Percentiles rank a stretch among this genome's conserved stretches.
These are phyloP conservation scores for Lithospermum erythrorhizon DNA, from an alignment of 257 asterid species.

Conservation along the genomic window DNA sequence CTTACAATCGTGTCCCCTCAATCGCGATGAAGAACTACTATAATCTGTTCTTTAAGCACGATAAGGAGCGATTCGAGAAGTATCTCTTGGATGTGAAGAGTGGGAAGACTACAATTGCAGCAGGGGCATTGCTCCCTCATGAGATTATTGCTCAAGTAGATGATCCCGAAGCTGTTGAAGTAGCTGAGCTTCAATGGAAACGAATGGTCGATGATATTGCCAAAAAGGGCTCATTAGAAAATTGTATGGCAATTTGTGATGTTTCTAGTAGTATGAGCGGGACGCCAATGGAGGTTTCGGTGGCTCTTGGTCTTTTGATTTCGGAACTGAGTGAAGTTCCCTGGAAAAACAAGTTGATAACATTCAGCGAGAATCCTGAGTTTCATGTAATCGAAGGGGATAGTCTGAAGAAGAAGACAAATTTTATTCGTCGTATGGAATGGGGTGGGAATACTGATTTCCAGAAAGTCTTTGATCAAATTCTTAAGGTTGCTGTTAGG, in stretches of 20 bases:
- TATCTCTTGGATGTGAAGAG: conserved; percentile 41
- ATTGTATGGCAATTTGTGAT: conserved; percentile 47
- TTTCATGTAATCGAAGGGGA: conserved; percentile 28
- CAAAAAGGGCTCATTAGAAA: conserved; percentile 32
- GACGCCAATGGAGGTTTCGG: conserved; percentile 44
- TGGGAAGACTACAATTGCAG: conserved; percentile 40
- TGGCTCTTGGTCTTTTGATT: conserved; percentile 41
- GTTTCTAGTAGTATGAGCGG: conserved; percentile 44
- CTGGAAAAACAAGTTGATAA: conserved; percentile 50
- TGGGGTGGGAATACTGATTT: conserved; percentile 36
- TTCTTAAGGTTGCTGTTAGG: conserved; percentile 29
- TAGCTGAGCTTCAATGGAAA: conserved; percentile 52
- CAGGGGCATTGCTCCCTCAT: conserved; percentile 56
- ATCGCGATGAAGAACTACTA: conserved; percentile 48
- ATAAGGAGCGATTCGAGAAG: conserved; percentile 27
- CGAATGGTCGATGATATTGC: conserved; percentile 42
- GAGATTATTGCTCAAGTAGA: conserved; percentile 28
- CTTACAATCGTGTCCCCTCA: conserved; percentile 40
- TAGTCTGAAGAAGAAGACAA: conserved; percentile 23
- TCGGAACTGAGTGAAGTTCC: conserved; percentile 50
- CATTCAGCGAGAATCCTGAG: conserved; percentile 32
- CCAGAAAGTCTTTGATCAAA: conserved; percentile 37
- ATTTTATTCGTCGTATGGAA: conserved; percentile 26
- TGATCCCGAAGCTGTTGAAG: conserved; percentile 18
- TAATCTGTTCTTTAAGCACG: conserved; percentile 25